Base-by-base conservation (phyloP, 2,329 filamentous ascomycete genomes). In the Exophiala spinifera region DNA sequence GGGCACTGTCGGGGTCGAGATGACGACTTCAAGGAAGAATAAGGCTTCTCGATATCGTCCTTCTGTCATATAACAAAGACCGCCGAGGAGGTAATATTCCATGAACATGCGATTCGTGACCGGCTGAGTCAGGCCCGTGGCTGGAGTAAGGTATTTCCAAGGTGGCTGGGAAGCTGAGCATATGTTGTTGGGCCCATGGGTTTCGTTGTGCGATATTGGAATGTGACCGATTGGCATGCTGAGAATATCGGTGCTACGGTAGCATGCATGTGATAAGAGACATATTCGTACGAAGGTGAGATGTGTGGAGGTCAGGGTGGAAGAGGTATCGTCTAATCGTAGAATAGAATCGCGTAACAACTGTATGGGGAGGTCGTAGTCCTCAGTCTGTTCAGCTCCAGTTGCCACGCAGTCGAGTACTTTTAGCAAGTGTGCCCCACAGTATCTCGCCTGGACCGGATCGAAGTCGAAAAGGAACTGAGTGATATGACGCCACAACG, bases 1-100 rank as follows among this genome's bases (percentile, higher is more conserved):
- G 17, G 84, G 85, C 48, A 75, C 77, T 0, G 79, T 76, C 0
- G 91, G 89, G 53, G 85, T 84, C 2, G 85, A 81, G 33, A 95
- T 75, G 40, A 83, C 80, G 55, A 82, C 78, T 62, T 84, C 81
- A 21, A 91, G 77, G 25, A 84, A 83, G 34, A 77, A 77, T 14
- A 78, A 72, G 0, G 87, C 86, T 53, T 79, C 80, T 15, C 71
- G 66, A 86, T 87, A 91, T 57, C 83, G 72, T 54, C 79, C 76
- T 46, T 77, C 69, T 1, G 78, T 75, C 65, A 86, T 82, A 66
- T 84, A 86, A 39, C 86, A 77, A 71, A 87, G 76, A n/a, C 80
- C 86, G 15, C 82, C 77, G 36, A 82, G 69, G 4, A 87, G 69
- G 62, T 87, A 85, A 66, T 89, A 90, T 65, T 87, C 82, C 17